A percentile compares a stretch with the other conserved stretches of the same genome.
Evolutionary conservation across 345 rosid genomes (phyloP).

Genomic region (Bruguiera sexangula): DNA sequence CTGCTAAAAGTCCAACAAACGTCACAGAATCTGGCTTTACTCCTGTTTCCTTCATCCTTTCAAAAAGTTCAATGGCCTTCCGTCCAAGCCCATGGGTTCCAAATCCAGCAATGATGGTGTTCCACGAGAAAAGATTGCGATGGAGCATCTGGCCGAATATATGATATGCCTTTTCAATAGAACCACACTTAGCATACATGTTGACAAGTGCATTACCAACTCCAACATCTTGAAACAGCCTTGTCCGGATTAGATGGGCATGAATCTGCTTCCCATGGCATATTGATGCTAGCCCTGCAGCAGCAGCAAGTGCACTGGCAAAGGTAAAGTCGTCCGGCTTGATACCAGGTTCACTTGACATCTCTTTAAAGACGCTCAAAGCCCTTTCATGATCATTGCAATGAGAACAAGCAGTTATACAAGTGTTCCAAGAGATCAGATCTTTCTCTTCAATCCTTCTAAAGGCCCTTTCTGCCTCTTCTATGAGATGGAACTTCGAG

Average conservation of each 20-base stretch:
- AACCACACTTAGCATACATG: constrained; percentile 75
- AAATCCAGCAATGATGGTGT: constrained; percentile 53
- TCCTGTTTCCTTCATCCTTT: constrained; percentile 39
- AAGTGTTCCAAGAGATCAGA: constrained; percentile 53
- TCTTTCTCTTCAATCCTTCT: constrained; percentile 42
- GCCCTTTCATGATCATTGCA: constrained; percentile 42
- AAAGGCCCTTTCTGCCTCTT: constrained; percentile 43
- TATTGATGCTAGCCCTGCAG: constrained; percentile 50
- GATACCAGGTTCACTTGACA: constrained; percentile 22
- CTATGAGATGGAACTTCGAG: constrained; percentile 34
- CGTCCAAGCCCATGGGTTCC: constrained; percentile 57
- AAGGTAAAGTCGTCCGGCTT: constrained; percentile 51
- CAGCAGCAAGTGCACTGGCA: constrained; percentile 45
- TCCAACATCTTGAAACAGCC: constrained; percentile 40
- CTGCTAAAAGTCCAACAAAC: constrained; percentile 49
- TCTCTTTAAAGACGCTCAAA: constrained; percentile 38
- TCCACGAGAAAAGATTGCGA: constrained; percentile 56
- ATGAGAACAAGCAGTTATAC: constrained; percentile 43
- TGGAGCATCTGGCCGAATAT: constrained; percentile 40
- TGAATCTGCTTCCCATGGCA: constrained; percentile 56
- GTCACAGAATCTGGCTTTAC: constrained; percentile 54
- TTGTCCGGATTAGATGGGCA: constrained; percentile 39
- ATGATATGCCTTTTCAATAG: constrained; percentile 32
- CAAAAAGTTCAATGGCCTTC: constrained; percentile 44
- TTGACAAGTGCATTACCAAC: constrained; percentile 52